Percentiles rank a stretch among this genome's conserved stretches.
phyloP scores from a whole-genome alignment of 2,329 filamentous ascomycete genomes.

The Cladosporium sphaerospermum region DNA sequence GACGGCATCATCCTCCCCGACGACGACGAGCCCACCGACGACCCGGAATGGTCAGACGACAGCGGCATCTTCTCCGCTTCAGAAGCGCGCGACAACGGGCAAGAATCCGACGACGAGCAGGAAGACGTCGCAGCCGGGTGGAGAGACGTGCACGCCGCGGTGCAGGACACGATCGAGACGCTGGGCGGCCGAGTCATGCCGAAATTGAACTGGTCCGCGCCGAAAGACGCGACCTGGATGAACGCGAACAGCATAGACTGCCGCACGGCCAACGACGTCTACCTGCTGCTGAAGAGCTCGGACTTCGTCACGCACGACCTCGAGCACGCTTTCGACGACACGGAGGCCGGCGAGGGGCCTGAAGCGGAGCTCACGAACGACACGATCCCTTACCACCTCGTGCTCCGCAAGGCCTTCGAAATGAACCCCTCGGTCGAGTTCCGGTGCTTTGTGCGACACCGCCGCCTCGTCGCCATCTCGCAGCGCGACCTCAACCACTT shows the following conservation, averaged over 20 bases:
- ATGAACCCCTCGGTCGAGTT: constrained; percentile 91
- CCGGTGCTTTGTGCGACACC: constrained; percentile 83
- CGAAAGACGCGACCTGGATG: constrained; percentile 95
- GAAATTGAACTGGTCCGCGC: constrained; percentile 95
- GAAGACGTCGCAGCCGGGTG: constrained; percentile 56
- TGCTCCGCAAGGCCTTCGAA: constrained; percentile 75
- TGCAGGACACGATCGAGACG: constrained; percentile 70
- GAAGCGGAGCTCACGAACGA: constrained; percentile 16
- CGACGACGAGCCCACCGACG: constrained; percentile 17
- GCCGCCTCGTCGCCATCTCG: constrained; percentile 72
- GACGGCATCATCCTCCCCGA: constrained; percentile 84
- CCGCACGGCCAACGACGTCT: constrained; percentile 80
- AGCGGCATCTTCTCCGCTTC: constrained; percentile 18
- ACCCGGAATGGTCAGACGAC: constrained; percentile 49
- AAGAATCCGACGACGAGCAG: constrained; percentile 49
- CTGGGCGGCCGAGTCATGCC: constrained; percentile 82
- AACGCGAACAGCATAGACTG: constrained; percentile 86
- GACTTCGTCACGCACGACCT: constrained; percentile 93
- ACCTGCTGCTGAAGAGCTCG: constrained; percentile 87
- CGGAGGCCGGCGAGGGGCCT: constrained; percentile 9
- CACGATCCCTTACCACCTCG: constrained; percentile 67
- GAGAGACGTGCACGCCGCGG: constrained; percentile 67
- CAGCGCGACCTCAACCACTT: constrained; percentile 91
- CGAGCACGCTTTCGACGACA: constrained; percentile 81
- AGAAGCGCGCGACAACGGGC: constrained; percentile 27